Base-by-base conservation (phyloP, 495 filamentous ascomycete genomes). In the Parachaetomium inaequale region DNA sequence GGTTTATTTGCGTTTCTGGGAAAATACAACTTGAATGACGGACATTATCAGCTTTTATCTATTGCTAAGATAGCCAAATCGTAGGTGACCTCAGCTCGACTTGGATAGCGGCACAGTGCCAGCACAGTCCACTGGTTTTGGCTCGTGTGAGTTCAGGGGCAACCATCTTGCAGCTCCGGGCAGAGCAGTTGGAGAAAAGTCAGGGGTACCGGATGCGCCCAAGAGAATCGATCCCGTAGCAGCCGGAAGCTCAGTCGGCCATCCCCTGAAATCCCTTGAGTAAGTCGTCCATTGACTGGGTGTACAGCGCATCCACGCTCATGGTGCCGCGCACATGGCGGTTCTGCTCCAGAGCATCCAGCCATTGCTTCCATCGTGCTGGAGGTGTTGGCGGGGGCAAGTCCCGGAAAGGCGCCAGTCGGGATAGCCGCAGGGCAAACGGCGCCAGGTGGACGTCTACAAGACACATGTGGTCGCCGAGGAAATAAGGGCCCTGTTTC, bases 391-490 rank as follows among this genome's bases (percentile, higher is more conserved):
- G 84, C 50, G 89, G 86, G 28, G 85, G 85, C 90, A 90, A 96
- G 32, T 84, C 87, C 25, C 89, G 83, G 68, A 93, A 93, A n/a
- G 86, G 88, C 55, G 86, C 85, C 56, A 96, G 89, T 19, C 86
- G 80, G 14, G 81, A 78, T 56, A 96, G 74, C 1, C 93, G 86
- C 34, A 96, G 68, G 52, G 94, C 82, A 85, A 93, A 98, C 8
- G 93, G 93, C 8, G 92, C 93, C 51, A 93, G 83, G 66, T 94
- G 89, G 25, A 96, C 81, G 66, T 98, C 93, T 4, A 96, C 92
- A 62, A 90, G 89, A 34, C 85, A 87, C 28, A 94, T 75, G 15
- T 83, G 73, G 15, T 78, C 75, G 10, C 91, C 91, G 29, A 94
- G 80, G 74, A 96, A 96, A 72, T 89, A 94, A 0, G 93, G 93